Conservation (phyloP, 208 protist genomes). For the Wallacemonas sp. region DNA sequence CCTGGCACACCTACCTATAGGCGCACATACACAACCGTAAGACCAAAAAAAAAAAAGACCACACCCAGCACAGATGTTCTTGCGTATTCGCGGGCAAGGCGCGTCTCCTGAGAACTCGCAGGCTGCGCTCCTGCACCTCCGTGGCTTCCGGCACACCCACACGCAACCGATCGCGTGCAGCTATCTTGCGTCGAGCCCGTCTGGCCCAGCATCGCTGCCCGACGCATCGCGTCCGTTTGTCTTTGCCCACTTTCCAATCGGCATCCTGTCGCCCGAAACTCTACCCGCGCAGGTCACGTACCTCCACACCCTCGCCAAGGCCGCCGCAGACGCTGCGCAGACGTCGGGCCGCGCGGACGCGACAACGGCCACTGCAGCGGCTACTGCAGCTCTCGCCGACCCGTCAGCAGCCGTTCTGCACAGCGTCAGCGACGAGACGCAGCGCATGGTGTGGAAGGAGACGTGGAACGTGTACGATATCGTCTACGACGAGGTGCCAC, state of each 20-base stretch:
- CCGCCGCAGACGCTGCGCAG: background rate
- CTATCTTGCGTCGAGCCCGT: no score
- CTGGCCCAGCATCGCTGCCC: background rate
- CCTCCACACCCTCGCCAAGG: background rate
- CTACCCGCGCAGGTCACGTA: constrained; percentile 2
- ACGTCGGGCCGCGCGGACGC: background rate
- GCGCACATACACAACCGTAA: background rate
- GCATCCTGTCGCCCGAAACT: constrained; percentile 34
- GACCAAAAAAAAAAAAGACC: background rate
- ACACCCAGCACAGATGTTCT: constrained; percentile 43
- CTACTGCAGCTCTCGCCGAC: background rate
- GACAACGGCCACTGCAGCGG: background rate
- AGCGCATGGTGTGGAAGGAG: constrained; percentile 71
- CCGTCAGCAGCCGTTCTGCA: background rate
- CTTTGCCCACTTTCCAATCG: constrained; percentile 66
- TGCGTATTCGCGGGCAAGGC: constrained; percentile 80
- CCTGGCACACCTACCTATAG: background rate
- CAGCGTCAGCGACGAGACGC: constrained; percentile 5
- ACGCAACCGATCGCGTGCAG: constrained; percentile 6
- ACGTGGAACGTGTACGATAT: constrained; percentile 90
- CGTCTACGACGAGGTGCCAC: constrained; percentile 71
- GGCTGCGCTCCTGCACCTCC: constrained; percentile 68
- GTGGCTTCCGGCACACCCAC: constrained; percentile 74
- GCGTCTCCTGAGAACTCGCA: constrained; percentile 86
- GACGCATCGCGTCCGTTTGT: constrained; percentile 23